A percentile compares a stretch with the other conserved stretches of the same genome.
Conservation (phyloP, 129 eudicot genomes). For the Flaveria trinervia region DNA sequence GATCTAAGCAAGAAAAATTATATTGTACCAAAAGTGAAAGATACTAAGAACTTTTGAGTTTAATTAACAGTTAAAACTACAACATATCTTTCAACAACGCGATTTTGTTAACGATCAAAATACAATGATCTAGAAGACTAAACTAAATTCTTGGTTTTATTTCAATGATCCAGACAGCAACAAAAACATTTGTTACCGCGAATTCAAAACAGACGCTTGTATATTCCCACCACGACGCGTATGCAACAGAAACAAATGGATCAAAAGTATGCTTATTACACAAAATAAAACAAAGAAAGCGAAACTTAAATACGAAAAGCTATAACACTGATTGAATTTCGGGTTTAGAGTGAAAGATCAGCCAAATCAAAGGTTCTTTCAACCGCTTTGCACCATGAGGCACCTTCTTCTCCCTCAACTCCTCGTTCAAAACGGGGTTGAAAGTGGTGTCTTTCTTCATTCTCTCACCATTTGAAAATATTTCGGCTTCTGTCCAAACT, state of each 20-base stretch:
- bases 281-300: slow-evolving; percentile 17
- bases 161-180: background rate
- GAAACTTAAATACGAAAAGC: background rate
- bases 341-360: slow-evolving; percentile 68
- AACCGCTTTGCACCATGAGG: slow-evolving; percentile 95
- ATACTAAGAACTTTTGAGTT: too few species aligned
- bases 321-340: background rate
- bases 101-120: too few species aligned
- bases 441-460: slow-evolving; percentile 63
- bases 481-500: slow-evolving; percentile 80
- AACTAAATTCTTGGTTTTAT: background rate
- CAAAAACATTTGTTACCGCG: background rate
- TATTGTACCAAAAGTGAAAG: too few species aligned
- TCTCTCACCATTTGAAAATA: slow-evolving; percentile 68
- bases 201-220: background rate
- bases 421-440: slow-evolving; percentile 54
- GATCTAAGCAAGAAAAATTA: too few species aligned
- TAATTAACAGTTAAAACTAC: too few species aligned
- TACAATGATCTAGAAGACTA: too few species aligned
- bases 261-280: slow-evolving; percentile 1
- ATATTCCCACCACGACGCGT: background rate
- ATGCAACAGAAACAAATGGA: slow-evolving; percentile 2
- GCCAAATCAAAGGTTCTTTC: slow-evolving; percentile 90
- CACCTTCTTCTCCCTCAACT: slow-evolving; percentile 80
- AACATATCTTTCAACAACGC: too few species aligned